Conservation (phyloP, 495 filamentous ascomycete genomes). For the Penicillium canescens region DNA sequence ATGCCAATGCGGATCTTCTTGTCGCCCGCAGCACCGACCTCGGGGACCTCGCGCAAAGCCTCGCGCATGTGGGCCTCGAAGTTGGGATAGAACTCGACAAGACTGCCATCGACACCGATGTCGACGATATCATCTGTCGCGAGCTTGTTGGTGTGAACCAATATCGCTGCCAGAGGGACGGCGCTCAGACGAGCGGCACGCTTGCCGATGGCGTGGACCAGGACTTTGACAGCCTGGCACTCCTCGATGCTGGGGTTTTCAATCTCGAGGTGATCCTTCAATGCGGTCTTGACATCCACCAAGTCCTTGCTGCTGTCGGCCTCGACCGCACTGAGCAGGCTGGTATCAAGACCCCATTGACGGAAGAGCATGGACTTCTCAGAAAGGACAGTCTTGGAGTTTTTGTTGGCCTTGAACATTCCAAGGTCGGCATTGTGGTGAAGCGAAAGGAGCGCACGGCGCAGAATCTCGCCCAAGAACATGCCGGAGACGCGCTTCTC, state of each 20-base stretch:
- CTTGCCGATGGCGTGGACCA: slow-evolving; percentile 81
- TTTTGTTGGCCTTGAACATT: slow-evolving; percentile 70
- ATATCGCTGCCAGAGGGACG: slow-evolving; percentile 79
- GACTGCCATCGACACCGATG: slow-evolving; percentile 84
- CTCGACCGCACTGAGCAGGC: slow-evolving; percentile 77
- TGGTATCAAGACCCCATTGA: slow-evolving; percentile 89
- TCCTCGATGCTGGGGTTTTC: slow-evolving; percentile 71
- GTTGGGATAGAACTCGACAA: slow-evolving; percentile 90
- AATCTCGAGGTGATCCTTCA: slow-evolving; percentile 74
- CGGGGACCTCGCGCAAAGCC: slow-evolving; percentile 66
- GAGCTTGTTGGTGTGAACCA: slow-evolving; percentile 73
- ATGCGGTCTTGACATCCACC: slow-evolving; percentile 66
- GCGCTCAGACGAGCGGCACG: slow-evolving; percentile 88
- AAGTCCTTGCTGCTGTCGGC: slow-evolving; percentile 68
- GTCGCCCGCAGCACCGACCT: slow-evolving; percentile 71
- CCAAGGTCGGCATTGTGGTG: slow-evolving; percentile 58
- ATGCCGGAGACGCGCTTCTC: slow-evolving; percentile 98
- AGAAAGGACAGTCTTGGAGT: slow-evolving; percentile 68
- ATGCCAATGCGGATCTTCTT: slow-evolving; percentile 85
- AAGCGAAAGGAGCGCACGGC: slow-evolving; percentile 69
- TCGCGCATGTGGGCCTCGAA: slow-evolving; percentile 80
- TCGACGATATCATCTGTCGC: slow-evolving; percentile 68
- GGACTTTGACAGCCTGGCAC: slow-evolving; percentile 74
- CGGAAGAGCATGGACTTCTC: slow-evolving; percentile 65
- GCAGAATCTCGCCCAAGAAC: slow-evolving; percentile 95